Evolutionary conservation across 345 rosid genomes (phyloP), one percentile per base, ranked within the genome.

Genomic region (Brassica juncea): DNA sequence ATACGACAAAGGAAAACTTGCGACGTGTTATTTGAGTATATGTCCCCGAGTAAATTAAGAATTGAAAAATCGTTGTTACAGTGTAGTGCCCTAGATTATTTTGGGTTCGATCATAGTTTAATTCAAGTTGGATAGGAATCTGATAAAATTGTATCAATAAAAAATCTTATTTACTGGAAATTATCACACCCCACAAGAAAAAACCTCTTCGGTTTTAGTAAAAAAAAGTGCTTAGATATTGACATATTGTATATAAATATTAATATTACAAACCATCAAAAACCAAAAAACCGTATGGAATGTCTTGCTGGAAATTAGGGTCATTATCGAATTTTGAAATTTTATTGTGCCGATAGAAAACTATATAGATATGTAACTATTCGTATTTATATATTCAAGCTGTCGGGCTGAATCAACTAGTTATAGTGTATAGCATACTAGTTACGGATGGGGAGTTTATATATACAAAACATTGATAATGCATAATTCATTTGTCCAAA

Each of bases 241-340:
- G 57, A 52, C 57, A 68, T 35, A 73, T 6, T 79, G 44, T 35
- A 25, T 73, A 28, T 35, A 15, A 28, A 5, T 67, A 55, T 68
- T 49, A 68, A 34, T 73, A 25, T 52, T 23, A 32, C 12, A 68
- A 73, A 60, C 66, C 60, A 74, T 68, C 44, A 73, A 9, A 52
- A 79, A 73, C 74, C n/a, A 61, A 61, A 73, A 79, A 73, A 68
- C 21, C 79, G 60, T 52, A 80, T 80, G 79, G 82, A 80, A 80
- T 80, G 82, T 80, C 82, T 73, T 80, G 79, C 71, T 61, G 78
- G 78, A 73, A 73, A 68, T 6, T 79, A 68, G 82, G 61, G 78
- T 34, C 59, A 68, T 49, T 68, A 68, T 68, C 70, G 70, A 74
- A 74, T 27, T 15, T 58, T 49, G 68, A 28, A 52, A 27, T 16